Evolutionary conservation across 2,329 filamentous ascomycete genomes (phyloP), one percentile per base, ranked within the genome.

Genomic region (Aspergillus fructus): DNA sequence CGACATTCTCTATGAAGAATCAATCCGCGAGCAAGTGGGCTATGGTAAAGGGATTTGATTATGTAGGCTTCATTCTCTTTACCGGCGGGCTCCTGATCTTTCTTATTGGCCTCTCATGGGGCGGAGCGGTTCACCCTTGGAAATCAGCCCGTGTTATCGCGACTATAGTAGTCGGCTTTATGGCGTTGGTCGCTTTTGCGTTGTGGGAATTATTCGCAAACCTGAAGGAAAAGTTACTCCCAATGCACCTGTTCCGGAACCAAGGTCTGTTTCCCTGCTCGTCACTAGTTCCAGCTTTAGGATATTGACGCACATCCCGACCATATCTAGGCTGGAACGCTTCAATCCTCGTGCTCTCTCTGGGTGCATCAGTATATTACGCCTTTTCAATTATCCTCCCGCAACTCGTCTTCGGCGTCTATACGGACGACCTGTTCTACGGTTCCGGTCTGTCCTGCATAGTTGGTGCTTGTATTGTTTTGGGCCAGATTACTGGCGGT

Each of bases 51-150:
- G 41, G 12, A 12, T 21, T 43, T 19, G 43, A 46, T 6, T 46
- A 15, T 58, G 55, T 78, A 40, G 79, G 79, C 30, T 75, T 80
- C 51, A 62, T 76, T 37, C 68, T 82, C 1, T 79, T 75, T 62
- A 62, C 74, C 12, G 64, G 68, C 13, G 78, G 79, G 23, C 71
- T 75, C 9, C 67, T 79, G 3, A 65, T 78, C 13, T 74, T 79
- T 58, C 68, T 80, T 43, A 62, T 81, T 46, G 79, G 78, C 17
- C 70, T 81, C 4, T 76, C 56, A 9, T 55, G 56, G 56, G 56
- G 51, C 2, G 56, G 56, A 4, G 15, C 37, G 9, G 34, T 34
- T 8, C 47, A 58, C 41, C 45, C 56, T 4, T 58, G 50, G 56
- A 19, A 49, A n/a, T 58, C 55, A 5, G 42, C 41, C 6, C 43